Base-by-base conservation (phyloP, 2,329 filamentous ascomycete genomes). In the Hypoxylon sp. region DNA sequence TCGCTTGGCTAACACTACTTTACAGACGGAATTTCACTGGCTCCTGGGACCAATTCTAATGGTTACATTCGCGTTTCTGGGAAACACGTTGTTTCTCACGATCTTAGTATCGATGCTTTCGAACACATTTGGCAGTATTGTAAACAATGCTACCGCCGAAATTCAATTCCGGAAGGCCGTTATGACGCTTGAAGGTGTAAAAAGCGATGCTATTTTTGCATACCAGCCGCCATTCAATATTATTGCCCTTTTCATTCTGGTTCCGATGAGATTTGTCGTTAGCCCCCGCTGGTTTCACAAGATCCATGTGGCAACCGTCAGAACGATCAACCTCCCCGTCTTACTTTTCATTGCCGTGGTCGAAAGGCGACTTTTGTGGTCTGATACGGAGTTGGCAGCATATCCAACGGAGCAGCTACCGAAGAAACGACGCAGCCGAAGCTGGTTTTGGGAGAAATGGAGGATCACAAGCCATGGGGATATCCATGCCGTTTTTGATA, bases 271-370 rank as follows among this genome's bases (percentile, higher is more conserved):
- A 63, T 89, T 89, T 63, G 62, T 89, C n/a, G 77, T 91, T 25
- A 85, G 84, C n/a, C 84, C 88, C 0, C 84, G 90, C 32, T 93
- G 89, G 89, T 94, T 94, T 67, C 90, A 95, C 75, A 94, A 93
- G 72, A 88, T 93, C 64, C 91, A 95, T 67, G 89, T 95, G 49
- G 83, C 85, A 50, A 82, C 83, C 7, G 87, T 94, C 15, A 84
- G 89, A 26, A 73, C 85, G 6, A 79, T 92, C 63, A 94, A 94
- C 69, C 77, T 89, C 2, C 90, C 90, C 0, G 75, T 92, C 4
- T 77, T 95, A 1, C 77, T 93, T 3, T 62, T 87, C 52, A 88
- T 95, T 53, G 83, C 86, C 12, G 72, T 86, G 13, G 80, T 86
- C 55, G 90, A 95, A 70, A 83, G 90, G 40, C 80, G 81, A 4